phyloP scores from a whole-genome alignment of 768 basidiomycete genomes.

The Termitomyces sp. region DNA sequence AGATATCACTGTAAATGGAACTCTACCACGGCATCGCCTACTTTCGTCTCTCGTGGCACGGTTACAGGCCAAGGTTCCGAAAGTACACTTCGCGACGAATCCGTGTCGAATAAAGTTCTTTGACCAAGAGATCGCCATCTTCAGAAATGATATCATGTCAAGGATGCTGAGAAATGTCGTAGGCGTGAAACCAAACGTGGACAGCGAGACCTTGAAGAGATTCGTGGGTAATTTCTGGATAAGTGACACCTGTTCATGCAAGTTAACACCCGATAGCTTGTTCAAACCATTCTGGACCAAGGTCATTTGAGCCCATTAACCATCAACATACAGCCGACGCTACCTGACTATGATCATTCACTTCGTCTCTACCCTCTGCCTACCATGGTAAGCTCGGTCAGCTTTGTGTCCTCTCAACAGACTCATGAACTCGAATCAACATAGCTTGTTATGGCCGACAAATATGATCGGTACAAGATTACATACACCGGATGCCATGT shows the following conservation, averaged over 20 bases:
- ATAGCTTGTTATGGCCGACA: slow-evolving; percentile 91
- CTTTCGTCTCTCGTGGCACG: slow-evolving; percentile 69
- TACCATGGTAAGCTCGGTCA: slow-evolving; percentile 59
- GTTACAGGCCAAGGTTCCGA: slow-evolving; percentile 69
- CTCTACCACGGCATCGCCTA: slow-evolving; percentile 77
- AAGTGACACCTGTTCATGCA: not conserved
- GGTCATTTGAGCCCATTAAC: slow-evolving; percentile 89
- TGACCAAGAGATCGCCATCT: slow-evolving; percentile 92
- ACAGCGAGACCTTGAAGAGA: slow-evolving; percentile 78
- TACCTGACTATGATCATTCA: slow-evolving; percentile 89
- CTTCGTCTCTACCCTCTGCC: slow-evolving; percentile 92
- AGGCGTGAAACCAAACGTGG: slow-evolving; percentile 76
- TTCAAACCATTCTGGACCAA: slow-evolving; percentile 96
- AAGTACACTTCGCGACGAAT: slow-evolving; percentile 80
- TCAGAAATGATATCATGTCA: slow-evolving; percentile 90
- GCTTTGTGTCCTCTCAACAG: not conserved
- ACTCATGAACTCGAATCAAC: not conserved
- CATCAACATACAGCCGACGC: slow-evolving; percentile 75
- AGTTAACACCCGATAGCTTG: slow-evolving; percentile 49
- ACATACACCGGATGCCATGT: slow-evolving; percentile 99
- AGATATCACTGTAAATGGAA: slow-evolving; percentile 78
- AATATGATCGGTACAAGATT: slow-evolving; percentile 91
- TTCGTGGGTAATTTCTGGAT: slow-evolving; percentile 53
- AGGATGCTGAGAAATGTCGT: slow-evolving; percentile 91
- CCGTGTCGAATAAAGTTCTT: slow-evolving; percentile 95